Evolutionary conservation across 1,284 basidiomycete genomes (phyloP), one percentile per base, ranked within the genome.

Genomic region (Cutaneotrichosporon cyanovorans): DNA sequence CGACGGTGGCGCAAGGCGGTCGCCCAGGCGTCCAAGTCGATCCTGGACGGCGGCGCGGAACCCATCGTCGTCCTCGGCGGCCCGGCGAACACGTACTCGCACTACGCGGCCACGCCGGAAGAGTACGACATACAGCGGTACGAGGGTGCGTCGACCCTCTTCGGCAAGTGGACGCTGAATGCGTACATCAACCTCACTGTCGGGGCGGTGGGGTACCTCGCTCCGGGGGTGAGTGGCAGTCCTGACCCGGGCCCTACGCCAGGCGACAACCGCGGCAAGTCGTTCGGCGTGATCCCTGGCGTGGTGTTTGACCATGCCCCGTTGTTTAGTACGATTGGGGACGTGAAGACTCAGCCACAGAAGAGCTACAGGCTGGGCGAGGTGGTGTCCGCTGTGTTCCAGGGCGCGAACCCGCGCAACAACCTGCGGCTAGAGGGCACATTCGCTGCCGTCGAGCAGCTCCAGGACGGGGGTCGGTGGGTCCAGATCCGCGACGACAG

Each of bases 101-200:
- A 42, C 34, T 53, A 53, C 44, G 11, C 19, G 15, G 28, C 23
- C 15, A 53, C 51, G 4, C 46, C 47, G 3, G 51, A 53, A 22
- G 51, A 53, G 31, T 53, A 53, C 40, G 40, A 42, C 4, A 21
- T 48, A 11, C 51, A 53, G 43, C 51, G 51, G 18, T 53, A 53
- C 47, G 51, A 53, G 40, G 51, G 51, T 40, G 46, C 46, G 4
- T 53, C 51, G 12, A 53, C 51, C 4, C 40, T 53, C 9, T 48
- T 39, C 37, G 51, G 51, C 11, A 39, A 34, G 40, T 32, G 37
- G 16, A 53, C 51, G 15, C 44, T 48, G 16, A 28, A 42, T 23
- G 51, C 51, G 6, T 33, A 48, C 44, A 48, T 53, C 43, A 48
- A 53, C 44, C 40, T 49, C 6, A 53, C 51, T 6, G 33, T 36